These are phyloP conservation scores for Phytophthora sp. DNA, from an alignment of 352 stramenopile genomes.

Conservation along the genomic window DNA sequence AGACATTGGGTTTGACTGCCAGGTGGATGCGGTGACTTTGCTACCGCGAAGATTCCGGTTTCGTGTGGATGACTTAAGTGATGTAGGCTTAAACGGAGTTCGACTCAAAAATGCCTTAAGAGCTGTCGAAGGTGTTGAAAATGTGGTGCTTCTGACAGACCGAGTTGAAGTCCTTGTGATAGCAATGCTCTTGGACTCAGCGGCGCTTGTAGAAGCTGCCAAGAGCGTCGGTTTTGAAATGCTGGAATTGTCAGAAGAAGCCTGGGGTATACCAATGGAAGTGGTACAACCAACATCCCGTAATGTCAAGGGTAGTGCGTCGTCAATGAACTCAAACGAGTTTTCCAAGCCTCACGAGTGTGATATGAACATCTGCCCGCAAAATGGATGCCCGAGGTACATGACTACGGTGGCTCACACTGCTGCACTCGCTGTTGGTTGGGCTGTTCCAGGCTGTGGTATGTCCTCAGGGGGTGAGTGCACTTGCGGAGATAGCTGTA, in stretches of 20 bases:
- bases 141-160: conserved; percentile 60
- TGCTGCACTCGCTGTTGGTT: conserved; percentile 76
- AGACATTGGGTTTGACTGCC: conserved; percentile 67
- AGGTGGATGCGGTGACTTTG: conserved; percentile 42
- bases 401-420: conserved; percentile 80
- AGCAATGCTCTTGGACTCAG: conserved; percentile 53
- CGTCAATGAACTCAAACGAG: conserved; percentile 2
- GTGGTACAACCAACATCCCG: conserved; percentile 21
- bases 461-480: conserved; percentile 84
- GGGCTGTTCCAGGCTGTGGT: conserved; percentile 77
- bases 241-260: conserved; percentile 58
- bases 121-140: conserved; percentile 71
- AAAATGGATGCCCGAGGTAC: conserved; percentile 78
- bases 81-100: conserved; percentile 29
- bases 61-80: conserved; percentile 49
- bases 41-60: conserved; percentile 63
- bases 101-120: conserved; percentile 34
- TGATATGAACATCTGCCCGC: conserved; percentile 63
- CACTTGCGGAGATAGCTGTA: conserved; percentile 79
- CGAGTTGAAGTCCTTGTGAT: conserved; percentile 63
- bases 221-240: conserved; percentile 51
- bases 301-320: too few species aligned
- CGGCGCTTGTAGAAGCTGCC: conserved; percentile 44
- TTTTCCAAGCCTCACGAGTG: conserved; percentile 52
- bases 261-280: conserved; percentile 42